Evolutionary conservation across 2,329 filamentous ascomycete genomes (phyloP), one percentile per base, ranked within the genome.

Genomic region (Coniochaeta sp.): DNA sequence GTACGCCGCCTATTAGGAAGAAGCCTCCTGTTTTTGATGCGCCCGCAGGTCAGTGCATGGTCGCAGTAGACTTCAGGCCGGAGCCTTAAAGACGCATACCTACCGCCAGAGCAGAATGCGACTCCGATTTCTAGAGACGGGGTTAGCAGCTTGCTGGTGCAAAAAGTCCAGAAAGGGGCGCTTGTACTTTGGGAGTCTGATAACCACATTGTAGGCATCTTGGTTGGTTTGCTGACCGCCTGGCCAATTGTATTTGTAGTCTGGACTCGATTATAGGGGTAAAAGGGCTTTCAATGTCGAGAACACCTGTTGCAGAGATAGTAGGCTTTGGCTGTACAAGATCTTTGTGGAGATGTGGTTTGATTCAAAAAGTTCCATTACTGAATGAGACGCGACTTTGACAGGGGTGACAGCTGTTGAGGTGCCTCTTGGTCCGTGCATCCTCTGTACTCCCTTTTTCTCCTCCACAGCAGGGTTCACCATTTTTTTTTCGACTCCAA

Each of bases 81-180:
- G 60, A 62, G 61, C 22, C 47, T 14, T 16, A 33, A 59, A 59
- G 38, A 66, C 64, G 66, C 67, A 68, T 75, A 89, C 90, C 68
- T 88, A 96, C 93, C 93, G 71, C 92, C 93, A 71, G 91, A 95
- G 83, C 95, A 98, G 81, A 99, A 99, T 73, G 93, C 91, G 64
- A 97, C 93, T 68, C 95, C 95, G 70, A 98, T 89, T 77, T 99
- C 95, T 98, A 31, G 50, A 34, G 50, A 55, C 16, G 33, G 7
- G 31, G 34, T 40, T 26, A 58, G 56, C 17, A n/a, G 12, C 17
- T 26, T 22, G n/a, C 22, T 28, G 56, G 34, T 6, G 26, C 38
- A 44, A 38, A 56, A 64, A 66, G 65, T 64, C 62, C 19, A 38
- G 61, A 57, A 16, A 38, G 54, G 54, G 54, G 54, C 11, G 44